Evolutionary conservation across 1,284 basidiomycete genomes (phyloP).

Genomic region (Spongiforma sp.): DNA sequence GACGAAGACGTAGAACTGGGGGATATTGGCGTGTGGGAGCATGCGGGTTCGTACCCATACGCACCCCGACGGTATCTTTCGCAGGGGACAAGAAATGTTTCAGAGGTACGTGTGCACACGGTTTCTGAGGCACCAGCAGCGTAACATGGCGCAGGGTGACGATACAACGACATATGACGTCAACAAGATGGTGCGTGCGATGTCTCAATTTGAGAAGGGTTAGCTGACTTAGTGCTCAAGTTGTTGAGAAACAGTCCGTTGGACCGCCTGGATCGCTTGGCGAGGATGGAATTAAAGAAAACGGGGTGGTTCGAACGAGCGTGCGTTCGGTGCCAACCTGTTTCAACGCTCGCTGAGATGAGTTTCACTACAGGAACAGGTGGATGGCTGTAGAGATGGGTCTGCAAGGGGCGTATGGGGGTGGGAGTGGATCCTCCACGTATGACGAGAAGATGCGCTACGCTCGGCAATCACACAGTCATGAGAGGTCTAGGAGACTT

Average conservation of each 20-base stretch:
- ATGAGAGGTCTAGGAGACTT: conserved; percentile 16
- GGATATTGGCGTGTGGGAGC: conserved; percentile 18
- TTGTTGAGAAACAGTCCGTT: conserved; percentile 29
- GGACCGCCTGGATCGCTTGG: conserved; percentile 35
- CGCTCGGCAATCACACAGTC: background rate
- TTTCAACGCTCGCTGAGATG: background rate
- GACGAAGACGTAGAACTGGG: conserved; percentile 24
- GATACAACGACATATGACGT: conserved; percentile 23
- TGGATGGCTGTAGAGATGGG: conserved; percentile 33
- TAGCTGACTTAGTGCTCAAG: conserved; percentile 15
- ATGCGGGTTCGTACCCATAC: conserved; percentile 22
- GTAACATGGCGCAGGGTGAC: conserved; percentile 23
- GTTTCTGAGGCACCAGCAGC: background rate
- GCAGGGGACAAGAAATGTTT: conserved; percentile 4
- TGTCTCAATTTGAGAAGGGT: background rate
- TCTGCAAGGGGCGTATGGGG: conserved; percentile 16
- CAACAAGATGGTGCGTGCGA: conserved; percentile 34
- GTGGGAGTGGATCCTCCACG: no score
- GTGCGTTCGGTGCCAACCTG: conserved; percentile 12
- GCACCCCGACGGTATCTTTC: conserved; percentile 1
- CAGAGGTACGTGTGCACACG: conserved; percentile 19
- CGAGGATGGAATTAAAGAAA: conserved; percentile 35
- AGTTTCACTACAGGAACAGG: conserved; percentile 26
- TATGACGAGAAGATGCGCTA: no score
- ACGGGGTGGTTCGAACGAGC: conserved; percentile 37